Percentiles rank a stretch among this genome's conserved stretches.
Evolutionary conservation across 441 rosid species (phyloP).

Genomic region (Pelargonium myrrhifolium): DNA sequence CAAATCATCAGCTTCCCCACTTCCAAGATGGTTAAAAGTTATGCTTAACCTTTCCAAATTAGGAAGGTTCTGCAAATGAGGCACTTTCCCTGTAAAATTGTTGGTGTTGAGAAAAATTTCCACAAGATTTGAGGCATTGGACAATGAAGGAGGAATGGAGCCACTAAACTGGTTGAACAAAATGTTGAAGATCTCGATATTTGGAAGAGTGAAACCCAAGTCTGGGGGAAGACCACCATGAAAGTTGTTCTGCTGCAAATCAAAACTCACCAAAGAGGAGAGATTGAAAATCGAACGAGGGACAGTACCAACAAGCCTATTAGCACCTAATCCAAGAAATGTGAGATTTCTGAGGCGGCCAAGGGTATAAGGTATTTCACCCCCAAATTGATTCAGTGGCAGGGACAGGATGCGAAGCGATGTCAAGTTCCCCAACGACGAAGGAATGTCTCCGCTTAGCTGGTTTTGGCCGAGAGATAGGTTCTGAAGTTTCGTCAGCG

Average conservation of each 20-base stretch:
- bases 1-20: slow-evolving; percentile 14
- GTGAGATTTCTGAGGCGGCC: slow-evolving; percentile 12
- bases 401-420: slow-evolving; percentile 1
- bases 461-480: background rate
- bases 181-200: background rate
- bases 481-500: background rate
- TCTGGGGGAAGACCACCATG: slow-evolving; percentile 18
- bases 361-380: slow-evolving; percentile 16
- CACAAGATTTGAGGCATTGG: slow-evolving; percentile 21
- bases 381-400: background rate
- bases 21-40: slow-evolving; percentile 15
- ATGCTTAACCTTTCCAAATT: background rate
- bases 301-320: slow-evolving; percentile 15
- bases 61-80: background rate
- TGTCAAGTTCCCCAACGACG: slow-evolving; percentile 20
- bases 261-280: background rate
- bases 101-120: background rate
- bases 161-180: slow-evolving; percentile 3
- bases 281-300: slow-evolving; percentile 30
- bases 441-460: slow-evolving; percentile 17
- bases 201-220: slow-evolving; percentile 17
- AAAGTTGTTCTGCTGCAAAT: slow-evolving; percentile 9
- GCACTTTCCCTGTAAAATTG: slow-evolving; percentile 13
- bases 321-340: background rate
- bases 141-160: slow-evolving; percentile 19